Conservation (phyloP, 305 asterid genomes). For the Ruellia speciosa region DNA sequence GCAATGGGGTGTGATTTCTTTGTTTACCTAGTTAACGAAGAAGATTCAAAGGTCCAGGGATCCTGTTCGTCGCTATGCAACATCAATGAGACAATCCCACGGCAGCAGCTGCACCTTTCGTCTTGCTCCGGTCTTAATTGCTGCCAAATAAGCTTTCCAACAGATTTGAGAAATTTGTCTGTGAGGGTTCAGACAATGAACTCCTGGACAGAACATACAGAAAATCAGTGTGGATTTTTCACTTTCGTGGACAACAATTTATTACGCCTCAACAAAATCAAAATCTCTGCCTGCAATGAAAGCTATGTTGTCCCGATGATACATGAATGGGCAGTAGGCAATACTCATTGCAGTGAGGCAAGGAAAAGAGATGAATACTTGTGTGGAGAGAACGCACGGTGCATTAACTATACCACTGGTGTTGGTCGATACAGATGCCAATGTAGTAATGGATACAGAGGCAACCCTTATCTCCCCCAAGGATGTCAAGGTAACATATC, state of each 20-base stretch:
- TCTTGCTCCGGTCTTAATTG: constrained; percentile 24
- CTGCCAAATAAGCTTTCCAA: no score
- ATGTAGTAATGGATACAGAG: constrained; percentile 22
- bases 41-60: constrained; percentile 5
- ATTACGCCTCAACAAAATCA: background rate
- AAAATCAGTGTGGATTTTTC: constrained; percentile 19
- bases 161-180: background rate
- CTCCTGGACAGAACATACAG: background rate
- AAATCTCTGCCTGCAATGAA: constrained; percentile 19
- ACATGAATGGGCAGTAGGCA: constrained; percentile 29
- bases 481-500: constrained; percentile 32
- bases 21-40: constrained; percentile 13
- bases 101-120: background rate
- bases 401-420: constrained; percentile 11
- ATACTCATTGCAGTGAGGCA: no score
- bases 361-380: constrained; percentile 12
- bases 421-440: constrained; percentile 19
- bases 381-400: constrained; percentile 17
- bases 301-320: background rate
- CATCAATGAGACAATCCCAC: constrained; percentile 5
- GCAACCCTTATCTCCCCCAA: constrained; percentile 26
- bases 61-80: constrained; percentile 29
- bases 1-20: constrained; percentile 30
- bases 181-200: constrained; percentile 23
- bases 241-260: constrained; percentile 19